Percentiles rank a stretch among this genome's conserved stretches.
These are phyloP conservation scores for Rhododendron griersonianum DNA, from an alignment of 148 eudicot genomes.

Conservation along the genomic window DNA sequence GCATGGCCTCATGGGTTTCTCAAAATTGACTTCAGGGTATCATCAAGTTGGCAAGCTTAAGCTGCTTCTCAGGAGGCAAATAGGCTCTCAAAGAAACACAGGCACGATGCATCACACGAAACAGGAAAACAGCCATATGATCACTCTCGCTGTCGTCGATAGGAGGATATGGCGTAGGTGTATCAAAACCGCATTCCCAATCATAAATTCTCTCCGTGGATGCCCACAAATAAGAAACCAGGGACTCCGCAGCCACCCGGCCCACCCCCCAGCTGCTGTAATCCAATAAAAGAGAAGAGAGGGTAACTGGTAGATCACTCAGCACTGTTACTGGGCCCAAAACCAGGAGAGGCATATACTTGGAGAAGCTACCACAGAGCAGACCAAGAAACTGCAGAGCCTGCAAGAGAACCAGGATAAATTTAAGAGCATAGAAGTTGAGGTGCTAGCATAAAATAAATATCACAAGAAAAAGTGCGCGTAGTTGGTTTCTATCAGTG, in stretches of 20 bases:
- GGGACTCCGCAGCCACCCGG: slow-evolving; percentile 53
- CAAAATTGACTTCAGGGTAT: slow-evolving; percentile 9
- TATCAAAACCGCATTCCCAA: slow-evolving; percentile 31
- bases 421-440: background rate
- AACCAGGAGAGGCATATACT: slow-evolving; percentile 72
- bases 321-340: slow-evolving; percentile 45
- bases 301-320: slow-evolving; percentile 70
- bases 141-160: slow-evolving; percentile 46
- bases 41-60: slow-evolving; percentile 64
- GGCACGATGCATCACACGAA: slow-evolving; percentile 43
- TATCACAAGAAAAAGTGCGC: background rate
- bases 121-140: slow-evolving; percentile 28
- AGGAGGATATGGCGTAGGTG: slow-evolving; percentile 24
- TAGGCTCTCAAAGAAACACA: slow-evolving; percentile 46
- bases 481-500: background rate
- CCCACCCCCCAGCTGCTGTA: slow-evolving; percentile 34
- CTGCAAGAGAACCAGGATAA: slow-evolving; percentile 26
- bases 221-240: slow-evolving; percentile 48
- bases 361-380: slow-evolving; percentile 64
- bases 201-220: slow-evolving; percentile 50
- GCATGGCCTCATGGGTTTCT: background rate
- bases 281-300: slow-evolving; percentile 51
- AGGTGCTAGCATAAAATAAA: background rate
- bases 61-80: slow-evolving; percentile 64
- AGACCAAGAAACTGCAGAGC: slow-evolving; percentile 63